Conservation (phyloP, 257 asterid genomes). For the Salvia hispanica region DNA sequence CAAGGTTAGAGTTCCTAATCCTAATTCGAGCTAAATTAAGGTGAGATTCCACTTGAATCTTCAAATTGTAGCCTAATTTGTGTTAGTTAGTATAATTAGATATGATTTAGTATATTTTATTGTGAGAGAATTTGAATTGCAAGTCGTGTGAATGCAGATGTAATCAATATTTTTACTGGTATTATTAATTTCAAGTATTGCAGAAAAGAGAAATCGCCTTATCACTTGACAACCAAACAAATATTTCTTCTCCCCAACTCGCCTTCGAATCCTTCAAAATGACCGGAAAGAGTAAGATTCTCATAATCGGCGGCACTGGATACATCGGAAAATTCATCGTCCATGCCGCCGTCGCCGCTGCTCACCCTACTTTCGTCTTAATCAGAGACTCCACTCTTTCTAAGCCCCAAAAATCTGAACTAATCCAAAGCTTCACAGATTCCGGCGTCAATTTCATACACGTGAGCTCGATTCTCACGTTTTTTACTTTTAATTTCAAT, state of each 20-base stretch:
- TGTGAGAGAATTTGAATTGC: no score
- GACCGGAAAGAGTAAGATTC: slow-evolving; percentile 55
- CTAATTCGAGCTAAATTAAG: no score
- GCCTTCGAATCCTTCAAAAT: slow-evolving; percentile 32
- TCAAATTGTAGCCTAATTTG: no score
- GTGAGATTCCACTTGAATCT: no score
- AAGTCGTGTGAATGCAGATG: no score
- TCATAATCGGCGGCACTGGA: slow-evolving; percentile 64
- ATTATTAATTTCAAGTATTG: no score
- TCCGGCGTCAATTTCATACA: slow-evolving; percentile 45
- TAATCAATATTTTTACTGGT: no score
- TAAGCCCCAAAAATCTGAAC: slow-evolving; percentile 28
- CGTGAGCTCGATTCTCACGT: slow-evolving; percentile 28
- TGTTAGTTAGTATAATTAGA: no score
- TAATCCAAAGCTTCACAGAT: slow-evolving; percentile 45
- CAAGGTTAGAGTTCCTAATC: no score
- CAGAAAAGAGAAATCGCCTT: no score
- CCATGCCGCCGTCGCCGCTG: slow-evolving; percentile 43
- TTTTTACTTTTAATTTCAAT: not conserved
- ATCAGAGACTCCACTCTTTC: slow-evolving; percentile 48
- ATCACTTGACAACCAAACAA: not conserved
- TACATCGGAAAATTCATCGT: slow-evolving; percentile 65
- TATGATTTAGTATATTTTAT: no score
- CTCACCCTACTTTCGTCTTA: slow-evolving; percentile 50
- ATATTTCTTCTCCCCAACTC: not conserved